A percentile compares a stretch with the other conserved stretches of the same genome.
These are phyloP conservation scores for Corchorus olitorius DNA, from an alignment of 345 rosid species.

Conservation along the genomic window DNA sequence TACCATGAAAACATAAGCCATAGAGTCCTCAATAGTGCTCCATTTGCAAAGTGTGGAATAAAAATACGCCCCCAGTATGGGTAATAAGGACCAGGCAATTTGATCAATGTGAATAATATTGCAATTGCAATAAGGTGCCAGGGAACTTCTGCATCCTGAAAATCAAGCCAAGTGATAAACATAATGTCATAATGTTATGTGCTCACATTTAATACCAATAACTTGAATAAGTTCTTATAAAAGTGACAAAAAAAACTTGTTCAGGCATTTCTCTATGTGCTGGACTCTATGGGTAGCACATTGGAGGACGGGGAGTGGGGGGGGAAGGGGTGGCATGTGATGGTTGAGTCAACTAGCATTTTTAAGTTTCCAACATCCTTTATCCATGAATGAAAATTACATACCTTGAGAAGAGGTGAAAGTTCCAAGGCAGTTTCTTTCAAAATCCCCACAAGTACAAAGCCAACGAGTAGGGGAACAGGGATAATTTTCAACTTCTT, in stretches of 20 bases:
- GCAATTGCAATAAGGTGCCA: conserved; percentile 82
- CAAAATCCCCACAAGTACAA: conserved; percentile 55
- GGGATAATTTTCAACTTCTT: conserved; percentile 69
- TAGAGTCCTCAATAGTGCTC: conserved; percentile 60
- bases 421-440: conserved; percentile 60
- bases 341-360: not conserved
- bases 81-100: conserved; percentile 82
- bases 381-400: not conserved
- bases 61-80: conserved; percentile 86
- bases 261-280: not conserved
- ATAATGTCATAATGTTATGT: too few relatives aligned
- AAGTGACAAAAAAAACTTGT: not conserved
- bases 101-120: conserved; percentile 58
- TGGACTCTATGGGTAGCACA: not conserved
- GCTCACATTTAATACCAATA: not conserved
- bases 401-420: conserved; percentile 79
- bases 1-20: conserved; percentile 63
- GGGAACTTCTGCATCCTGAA: conserved; percentile 83
- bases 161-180: conserved; percentile 27
- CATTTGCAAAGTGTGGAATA: conserved; percentile 85
- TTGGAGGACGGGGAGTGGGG: not conserved
- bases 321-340: too few relatives aligned
- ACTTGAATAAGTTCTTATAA: not conserved
- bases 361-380: conserved; percentile 18
- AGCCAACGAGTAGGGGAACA: conserved; percentile 67